Percentiles rank a stretch among this genome's conserved stretches.
Evolutionary conservation across 441 rosid species (phyloP).

Genomic region (Erodium trifolium): DNA sequence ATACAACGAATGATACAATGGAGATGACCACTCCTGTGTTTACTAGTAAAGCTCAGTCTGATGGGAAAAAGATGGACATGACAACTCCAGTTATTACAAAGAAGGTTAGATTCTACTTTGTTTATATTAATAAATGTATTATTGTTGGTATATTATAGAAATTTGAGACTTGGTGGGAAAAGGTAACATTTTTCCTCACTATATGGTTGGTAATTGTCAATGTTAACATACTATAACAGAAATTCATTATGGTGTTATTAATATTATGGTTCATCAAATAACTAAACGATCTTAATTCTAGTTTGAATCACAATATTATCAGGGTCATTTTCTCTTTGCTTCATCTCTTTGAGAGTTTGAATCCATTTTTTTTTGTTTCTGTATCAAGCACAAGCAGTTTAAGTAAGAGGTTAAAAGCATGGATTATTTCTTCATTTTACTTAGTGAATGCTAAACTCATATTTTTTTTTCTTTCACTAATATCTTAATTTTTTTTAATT

Average conservation of each 20-base stretch:
- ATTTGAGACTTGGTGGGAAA: neutral
- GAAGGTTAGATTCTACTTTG: constrained; percentile 33
- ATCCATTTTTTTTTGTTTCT: neutral
- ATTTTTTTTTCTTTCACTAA: neutral
- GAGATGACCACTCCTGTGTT: constrained; percentile 89
- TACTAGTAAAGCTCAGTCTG: constrained; percentile 47
- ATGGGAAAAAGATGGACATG: constrained; percentile 82
- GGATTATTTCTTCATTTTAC: neutral
- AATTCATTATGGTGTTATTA: neutral
- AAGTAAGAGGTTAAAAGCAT: neutral
- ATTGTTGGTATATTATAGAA: neutral
- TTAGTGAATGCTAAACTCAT: neutral
- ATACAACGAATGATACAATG: constrained; percentile 50
- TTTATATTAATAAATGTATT: too few relatives aligned
- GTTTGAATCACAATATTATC: neutral
- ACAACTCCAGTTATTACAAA: constrained; percentile 77
- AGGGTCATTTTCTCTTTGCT: too few relatives aligned
- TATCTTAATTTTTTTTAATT: constrained; percentile 12
- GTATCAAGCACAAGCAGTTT: neutral
- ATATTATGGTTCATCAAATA: neutral
- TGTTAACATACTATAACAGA: neutral
- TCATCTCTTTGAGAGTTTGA: too few relatives aligned
- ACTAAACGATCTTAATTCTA: neutral
- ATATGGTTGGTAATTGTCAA: neutral
- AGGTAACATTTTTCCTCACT: neutral